Conservation (phyloP, 225 moss, liverwort and hornwort genomes). For the Pleurozium schreberi region DNA sequence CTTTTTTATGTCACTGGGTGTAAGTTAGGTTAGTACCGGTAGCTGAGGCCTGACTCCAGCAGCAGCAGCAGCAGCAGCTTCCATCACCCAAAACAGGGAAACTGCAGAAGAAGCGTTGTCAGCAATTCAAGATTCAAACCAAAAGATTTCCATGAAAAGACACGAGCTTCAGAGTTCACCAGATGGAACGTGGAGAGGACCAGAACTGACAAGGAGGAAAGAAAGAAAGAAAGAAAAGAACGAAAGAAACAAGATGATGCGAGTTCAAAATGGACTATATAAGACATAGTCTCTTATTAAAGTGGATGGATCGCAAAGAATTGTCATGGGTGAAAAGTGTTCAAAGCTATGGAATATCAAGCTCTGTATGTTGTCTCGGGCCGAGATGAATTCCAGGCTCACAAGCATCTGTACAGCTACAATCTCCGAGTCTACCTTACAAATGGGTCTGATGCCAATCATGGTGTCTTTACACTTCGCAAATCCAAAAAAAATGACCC, state of each 20-base stretch:
- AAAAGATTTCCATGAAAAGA: not conserved
- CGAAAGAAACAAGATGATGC: not conserved
- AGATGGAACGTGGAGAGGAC: not conserved
- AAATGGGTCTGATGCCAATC: slow-evolving; percentile 51
- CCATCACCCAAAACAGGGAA: not conserved
- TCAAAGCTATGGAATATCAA: slow-evolving; percentile 50
- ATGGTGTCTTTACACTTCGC: slow-evolving; percentile 45
- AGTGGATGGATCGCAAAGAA: slow-evolving; percentile 39
- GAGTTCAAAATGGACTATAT: slow-evolving; percentile 23
- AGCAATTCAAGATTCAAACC: not conserved
- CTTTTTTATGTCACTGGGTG: not conserved
- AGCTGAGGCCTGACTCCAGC: not conserved
- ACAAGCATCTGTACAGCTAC: slow-evolving; percentile 60
- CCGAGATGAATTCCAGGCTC: slow-evolving; percentile 64
- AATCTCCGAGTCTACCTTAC: slow-evolving; percentile 45
- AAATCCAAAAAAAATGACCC: slow-evolving; percentile 59
- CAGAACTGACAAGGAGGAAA: not conserved
- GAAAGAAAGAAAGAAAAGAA: not conserved
- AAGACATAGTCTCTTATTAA: slow-evolving; percentile 30
- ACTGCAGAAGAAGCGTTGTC: not conserved
- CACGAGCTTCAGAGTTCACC: not conserved
- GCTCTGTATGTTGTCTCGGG: slow-evolving; percentile 56
- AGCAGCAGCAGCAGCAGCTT: not conserved
- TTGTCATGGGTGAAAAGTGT: slow-evolving; percentile 31
- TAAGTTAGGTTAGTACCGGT: not conserved